phyloP scores from a whole-genome alignment of 495 filamentous ascomycete species.

The Penicillium desertorum region DNA sequence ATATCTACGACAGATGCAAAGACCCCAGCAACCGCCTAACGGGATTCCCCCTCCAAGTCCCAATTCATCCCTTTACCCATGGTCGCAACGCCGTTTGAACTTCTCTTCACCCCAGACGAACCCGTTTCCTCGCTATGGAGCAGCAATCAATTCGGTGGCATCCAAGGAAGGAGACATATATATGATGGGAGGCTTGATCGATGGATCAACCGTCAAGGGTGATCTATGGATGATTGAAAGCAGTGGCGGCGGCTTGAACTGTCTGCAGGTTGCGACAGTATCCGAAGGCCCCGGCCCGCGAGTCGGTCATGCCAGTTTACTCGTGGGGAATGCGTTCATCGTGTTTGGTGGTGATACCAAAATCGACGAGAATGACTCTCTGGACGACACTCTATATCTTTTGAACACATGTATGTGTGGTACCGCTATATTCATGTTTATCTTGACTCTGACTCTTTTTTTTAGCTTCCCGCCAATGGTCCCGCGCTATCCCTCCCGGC shows the following conservation, averaged over 20 bases:
- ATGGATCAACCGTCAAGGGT: conserved; percentile 90
- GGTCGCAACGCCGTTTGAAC: conserved; percentile 87
- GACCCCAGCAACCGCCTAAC: conserved; percentile 35
- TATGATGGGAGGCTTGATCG: conserved; percentile 94
- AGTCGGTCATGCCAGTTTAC: conserved; percentile 90
- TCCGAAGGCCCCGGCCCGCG: conserved; percentile 92
- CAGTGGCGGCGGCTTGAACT: conserved; percentile 75
- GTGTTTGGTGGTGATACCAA: conserved; percentile 99
- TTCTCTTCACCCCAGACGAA: conserved; percentile 79
- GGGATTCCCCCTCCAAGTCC: conserved; percentile 44
- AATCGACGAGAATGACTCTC: conserved; percentile 81
- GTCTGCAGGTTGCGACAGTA: conserved; percentile 87
- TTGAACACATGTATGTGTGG: conserved; percentile 87
- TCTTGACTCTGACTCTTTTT: conserved; percentile 14
- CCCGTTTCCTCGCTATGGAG: conserved; percentile 96
- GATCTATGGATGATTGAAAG: conserved; percentile 98
- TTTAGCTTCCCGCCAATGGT: conserved; percentile 95
- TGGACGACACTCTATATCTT: conserved; percentile 95
- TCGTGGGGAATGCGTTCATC: conserved; percentile 98
- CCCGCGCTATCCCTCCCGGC: conserved; percentile 80
- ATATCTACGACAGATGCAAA: conserved; percentile 28
- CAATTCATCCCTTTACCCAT: conserved; percentile 78
- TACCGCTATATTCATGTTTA: neutral
- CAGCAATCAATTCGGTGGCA: conserved; percentile 86
- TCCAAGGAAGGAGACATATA: conserved; percentile 98